Percentiles rank a stretch among this genome's conserved stretches.
Conservation (phyloP, 257 asterid genomes). For the Gynochthodes officinalis region DNA sequence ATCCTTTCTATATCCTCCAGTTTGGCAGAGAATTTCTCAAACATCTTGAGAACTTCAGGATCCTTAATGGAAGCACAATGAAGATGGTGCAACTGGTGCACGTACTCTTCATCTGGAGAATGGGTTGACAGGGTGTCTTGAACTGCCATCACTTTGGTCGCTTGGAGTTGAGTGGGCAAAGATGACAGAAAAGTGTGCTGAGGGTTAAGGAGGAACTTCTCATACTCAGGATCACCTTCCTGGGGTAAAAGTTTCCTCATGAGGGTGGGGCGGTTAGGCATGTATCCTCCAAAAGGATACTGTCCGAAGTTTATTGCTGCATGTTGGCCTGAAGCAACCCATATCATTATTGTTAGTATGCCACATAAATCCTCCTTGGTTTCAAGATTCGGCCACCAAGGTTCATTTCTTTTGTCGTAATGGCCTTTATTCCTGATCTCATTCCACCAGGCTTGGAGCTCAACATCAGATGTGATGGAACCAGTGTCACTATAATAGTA, state of each 20-base stretch:
- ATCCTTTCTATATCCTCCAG: slow-evolving; percentile 63
- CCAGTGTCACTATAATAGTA: slow-evolving; percentile 59
- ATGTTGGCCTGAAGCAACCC: slow-evolving; percentile 94
- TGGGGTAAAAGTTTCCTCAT: slow-evolving; percentile 68
- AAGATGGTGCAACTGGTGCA: slow-evolving; percentile 60
- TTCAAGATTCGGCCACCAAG: slow-evolving; percentile 84
- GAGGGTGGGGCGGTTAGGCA: slow-evolving; percentile 85
- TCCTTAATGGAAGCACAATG: slow-evolving; percentile 54
- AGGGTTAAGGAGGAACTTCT: slow-evolving; percentile 60
- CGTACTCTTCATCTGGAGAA: slow-evolving; percentile 82
- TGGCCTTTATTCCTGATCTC: slow-evolving; percentile 85
- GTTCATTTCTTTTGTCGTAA: slow-evolving; percentile 58
- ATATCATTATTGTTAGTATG: slow-evolving; percentile 69
- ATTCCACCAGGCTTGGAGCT: slow-evolving; percentile 90
- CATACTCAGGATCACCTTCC: slow-evolving; percentile 49
- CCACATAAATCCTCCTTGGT: slow-evolving; percentile 64
- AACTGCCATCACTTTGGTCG: slow-evolving; percentile 92
- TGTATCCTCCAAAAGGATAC: slow-evolving; percentile 86
- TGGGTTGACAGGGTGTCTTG: slow-evolving; percentile 87
- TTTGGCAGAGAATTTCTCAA: slow-evolving; percentile 47
- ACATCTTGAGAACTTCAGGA: slow-evolving; percentile 58
- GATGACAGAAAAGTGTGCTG: slow-evolving; percentile 73
- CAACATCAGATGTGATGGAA: slow-evolving; percentile 58
- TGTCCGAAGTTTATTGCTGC: slow-evolving; percentile 97
- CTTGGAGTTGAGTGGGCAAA: slow-evolving; percentile 87